A percentile compares a stretch with the other conserved stretches of the same genome.
These are phyloP conservation scores for Wallacemonas sp. DNA, from an alignment of 208 protist species.

Conservation along the genomic window DNA sequence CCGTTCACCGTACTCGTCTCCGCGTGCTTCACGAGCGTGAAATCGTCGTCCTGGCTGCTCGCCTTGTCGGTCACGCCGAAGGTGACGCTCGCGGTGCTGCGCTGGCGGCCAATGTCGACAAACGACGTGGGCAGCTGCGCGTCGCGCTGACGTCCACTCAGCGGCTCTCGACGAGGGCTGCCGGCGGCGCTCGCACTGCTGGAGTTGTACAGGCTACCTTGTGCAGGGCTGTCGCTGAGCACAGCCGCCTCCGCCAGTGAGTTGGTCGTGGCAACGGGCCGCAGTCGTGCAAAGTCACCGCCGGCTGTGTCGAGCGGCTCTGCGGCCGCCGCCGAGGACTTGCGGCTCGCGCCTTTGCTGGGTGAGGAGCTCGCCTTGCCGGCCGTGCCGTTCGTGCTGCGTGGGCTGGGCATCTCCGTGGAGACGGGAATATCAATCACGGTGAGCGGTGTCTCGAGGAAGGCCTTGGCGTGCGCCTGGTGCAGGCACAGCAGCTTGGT, in stretches of 20 bases:
- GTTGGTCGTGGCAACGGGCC: neutral
- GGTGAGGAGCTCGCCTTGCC: neutral
- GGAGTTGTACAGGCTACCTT: neutral
- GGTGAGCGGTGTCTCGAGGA: slow-evolving; percentile 22
- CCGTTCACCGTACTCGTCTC: neutral
- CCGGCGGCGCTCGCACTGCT: neutral
- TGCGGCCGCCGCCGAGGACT: slow-evolving; percentile 4
- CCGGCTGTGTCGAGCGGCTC: neutral
- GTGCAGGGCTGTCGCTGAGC: neutral
- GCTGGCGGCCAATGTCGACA: neutral
- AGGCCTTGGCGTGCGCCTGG: slow-evolving; percentile 15
- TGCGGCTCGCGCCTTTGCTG: neutral
- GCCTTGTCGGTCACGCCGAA: neutral
- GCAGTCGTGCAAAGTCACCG: neutral
- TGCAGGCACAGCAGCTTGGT: slow-evolving; percentile 41
- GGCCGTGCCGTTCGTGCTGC: neutral
- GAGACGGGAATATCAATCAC: slow-evolving; percentile 20
- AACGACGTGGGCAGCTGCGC: neutral
- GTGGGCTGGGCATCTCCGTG: neutral
- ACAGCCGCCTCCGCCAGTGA: neutral
- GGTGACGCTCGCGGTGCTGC: slow-evolving; percentile 5
- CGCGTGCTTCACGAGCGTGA: neutral
- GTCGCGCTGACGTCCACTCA: neutral
- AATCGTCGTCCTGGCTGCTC: neutral
- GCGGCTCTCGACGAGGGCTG: neutral